Evolutionary conservation across 495 filamentous ascomycete species (phyloP), one percentile per base, ranked within the genome.

Genomic region (Cudoniella acicularis): DNA sequence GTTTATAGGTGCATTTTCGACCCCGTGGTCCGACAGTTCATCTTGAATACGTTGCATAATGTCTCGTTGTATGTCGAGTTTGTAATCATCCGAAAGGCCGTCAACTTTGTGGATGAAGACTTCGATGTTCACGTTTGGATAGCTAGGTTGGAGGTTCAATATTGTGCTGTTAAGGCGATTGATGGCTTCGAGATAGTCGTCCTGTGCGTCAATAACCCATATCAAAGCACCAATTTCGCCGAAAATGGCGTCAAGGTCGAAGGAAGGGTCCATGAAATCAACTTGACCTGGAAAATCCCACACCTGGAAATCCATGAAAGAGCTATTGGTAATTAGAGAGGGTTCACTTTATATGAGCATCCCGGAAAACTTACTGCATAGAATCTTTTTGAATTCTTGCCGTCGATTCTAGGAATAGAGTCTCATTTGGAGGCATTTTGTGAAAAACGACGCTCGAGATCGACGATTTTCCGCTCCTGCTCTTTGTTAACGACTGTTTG

Each of bases 41-140:
- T 98, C 94, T 54, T 95, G 91, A 57, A 96, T 96, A n/a, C 90
- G 86, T 70, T 98, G 94, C 40, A 90, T 89, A 53, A 98, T 91
- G 67, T 98, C 95, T 52, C 93, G 85, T 74, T 96, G 91, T 3
- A 90, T 93, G 60, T 98, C 94, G 41, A 88, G 81, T 61, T 92
- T 90, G 75, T 92, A 98, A 72, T 98, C 95, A 41, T 98, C 95
- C 24, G 88, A 91, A 10, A 98, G 80, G 2, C 90, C 93, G 66
- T 98, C 94, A 10, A 96, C 91, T 67, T 98, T 98, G 77, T 98
- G 95, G 61, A 98, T 95, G 73, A 98, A 97, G 26, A 98, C 92
- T 62, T 96, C 91, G 53, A 98, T 88, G 72, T 96, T 96, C 73
- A 97, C 92, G 65, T 86, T 86, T 0, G 92, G 92, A 66, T 96